These are phyloP conservation scores for Echeveria elegans DNA, from an alignment of 164 flowering plant genomes.

Conservation along the genomic window DNA sequence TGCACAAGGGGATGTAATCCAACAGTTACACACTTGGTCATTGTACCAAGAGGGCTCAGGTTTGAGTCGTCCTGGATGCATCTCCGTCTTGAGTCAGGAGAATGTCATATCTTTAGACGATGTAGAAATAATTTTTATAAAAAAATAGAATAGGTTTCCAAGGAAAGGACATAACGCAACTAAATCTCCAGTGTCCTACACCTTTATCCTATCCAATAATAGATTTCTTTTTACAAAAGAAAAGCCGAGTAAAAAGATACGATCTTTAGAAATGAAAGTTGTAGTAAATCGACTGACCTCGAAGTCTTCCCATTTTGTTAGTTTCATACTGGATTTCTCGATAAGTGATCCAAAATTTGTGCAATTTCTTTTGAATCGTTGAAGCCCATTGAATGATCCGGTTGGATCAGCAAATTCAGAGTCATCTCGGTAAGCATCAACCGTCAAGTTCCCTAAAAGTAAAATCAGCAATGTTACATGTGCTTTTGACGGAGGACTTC, in stretches of 20 bases:
- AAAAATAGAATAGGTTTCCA: neutral
- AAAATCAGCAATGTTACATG: too few relatives aligned
- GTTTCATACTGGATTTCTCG: slow-evolving; percentile 76
- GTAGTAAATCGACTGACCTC: slow-evolving; percentile 35
- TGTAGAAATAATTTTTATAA: too few relatives aligned
- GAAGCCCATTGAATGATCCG: slow-evolving; percentile 79
- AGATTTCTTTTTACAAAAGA: neutral
- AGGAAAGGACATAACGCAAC: neutral
- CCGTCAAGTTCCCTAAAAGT: slow-evolving; percentile 58
- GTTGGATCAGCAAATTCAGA: slow-evolving; percentile 99
- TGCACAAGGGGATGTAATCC: too few relatives aligned
- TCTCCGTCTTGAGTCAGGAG: too few relatives aligned
- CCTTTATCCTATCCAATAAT: slow-evolving; percentile 31
- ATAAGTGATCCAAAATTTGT: slow-evolving; percentile 78
- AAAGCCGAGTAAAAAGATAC: neutral
- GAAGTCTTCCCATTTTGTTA: slow-evolving; percentile 83
- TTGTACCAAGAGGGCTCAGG: too few relatives aligned
- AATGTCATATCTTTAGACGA: too few relatives aligned
- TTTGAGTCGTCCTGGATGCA: too few relatives aligned
- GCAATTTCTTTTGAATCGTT: slow-evolving; percentile 82
- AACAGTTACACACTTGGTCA: too few relatives aligned
- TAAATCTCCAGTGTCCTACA: slow-evolving; percentile 5
- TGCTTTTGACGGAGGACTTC: too few relatives aligned
- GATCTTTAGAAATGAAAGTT: neutral
- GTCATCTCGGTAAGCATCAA: slow-evolving; percentile 67